phyloP scores from a whole-genome alignment of 176 grass and related monocot genomes.

The Phoenix roebelenii region DNA sequence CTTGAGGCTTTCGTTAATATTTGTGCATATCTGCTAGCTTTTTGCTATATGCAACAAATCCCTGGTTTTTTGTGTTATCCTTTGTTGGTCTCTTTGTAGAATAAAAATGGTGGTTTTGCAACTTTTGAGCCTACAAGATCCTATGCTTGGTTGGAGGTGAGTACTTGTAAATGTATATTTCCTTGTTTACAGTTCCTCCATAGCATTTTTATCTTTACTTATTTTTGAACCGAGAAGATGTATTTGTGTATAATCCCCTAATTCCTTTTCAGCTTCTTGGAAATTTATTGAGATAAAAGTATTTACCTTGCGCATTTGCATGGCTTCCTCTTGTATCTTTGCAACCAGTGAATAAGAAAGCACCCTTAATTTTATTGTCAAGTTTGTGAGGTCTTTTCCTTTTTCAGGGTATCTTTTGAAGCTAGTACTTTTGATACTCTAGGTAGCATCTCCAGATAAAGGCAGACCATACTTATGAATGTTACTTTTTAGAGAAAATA shows the following conservation, averaged over 20 bases:
- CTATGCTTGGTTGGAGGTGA: conserved; percentile 90
- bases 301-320: too few relatives aligned
- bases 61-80: conserved; percentile 12
- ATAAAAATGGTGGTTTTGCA: conserved; percentile 77
- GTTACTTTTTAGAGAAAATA: too few relatives aligned
- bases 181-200: background rate
- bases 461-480: too few relatives aligned
- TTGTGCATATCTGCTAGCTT: background rate
- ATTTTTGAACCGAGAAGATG: too few relatives aligned
- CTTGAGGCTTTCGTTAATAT: background rate
- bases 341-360: too few relatives aligned
- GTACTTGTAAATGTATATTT: conserved; percentile 10
- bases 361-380: too few relatives aligned
- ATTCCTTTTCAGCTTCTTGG: background rate
- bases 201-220: background rate
- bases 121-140: conserved; percentile 87
- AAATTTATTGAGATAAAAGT: too few relatives aligned
- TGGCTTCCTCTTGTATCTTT: too few relatives aligned
- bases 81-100: conserved; percentile 35
- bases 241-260: background rate
- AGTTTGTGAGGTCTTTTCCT: too few relatives aligned
- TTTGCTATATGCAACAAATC: background rate
- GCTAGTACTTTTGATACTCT: too few relatives aligned
- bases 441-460: too few relatives aligned
- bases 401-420: too few relatives aligned